Base-by-base conservation (phyloP, 768 basidiomycete species). In the Pulveroboletus sp. region DNA sequence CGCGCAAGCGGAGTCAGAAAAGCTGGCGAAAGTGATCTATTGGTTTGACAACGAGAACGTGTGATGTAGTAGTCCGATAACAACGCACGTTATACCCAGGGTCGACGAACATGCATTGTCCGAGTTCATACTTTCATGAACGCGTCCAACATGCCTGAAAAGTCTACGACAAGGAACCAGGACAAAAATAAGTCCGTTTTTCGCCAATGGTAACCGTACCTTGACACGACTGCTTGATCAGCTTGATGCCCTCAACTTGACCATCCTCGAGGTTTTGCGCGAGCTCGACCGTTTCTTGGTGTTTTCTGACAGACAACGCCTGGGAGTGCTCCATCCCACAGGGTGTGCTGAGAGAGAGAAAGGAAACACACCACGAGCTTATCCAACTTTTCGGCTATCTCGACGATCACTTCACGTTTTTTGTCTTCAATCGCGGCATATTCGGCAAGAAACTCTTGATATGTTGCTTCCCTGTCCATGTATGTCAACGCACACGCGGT, bases 241-340 rank as follows among this genome's bases (percentile, higher is more conserved):
- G 43, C 32, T 40, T 54, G 43, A 69, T 53, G 17, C 55, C 56
- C 36, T 65, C 56, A 10, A 53, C 12, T 32, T 67, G 65, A 17
- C 50, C 45, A 6, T 63, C 60, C 36, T 68, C 68, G 5, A 56
- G 55, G 16, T 62, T 29, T 19, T 60, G 54, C 13, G 53, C 43
- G 19, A 53, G 51, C 34, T 57, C 57, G 6, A 68, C 37, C 6
- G 45, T 50, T 12, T 58, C 56, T n/a, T 66, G 68, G 31, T 68
- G 68, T 46, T 58, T 54, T 32, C 55, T 53, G 29, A 69, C 57
- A 1, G 65, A 63, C 8, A 68, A 30, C 1, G 65, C 39, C 66
- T 68, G 26, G 9, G 24, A 22, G 23, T 9, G 14, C 34, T 9
- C 7, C 17, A 19, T 29, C 22, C 6, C 19, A 11, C 19, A 30